phyloP scores from a whole-genome alignment of 192 early-diverging fungal genomes.

The Coemansia sp. region DNA sequence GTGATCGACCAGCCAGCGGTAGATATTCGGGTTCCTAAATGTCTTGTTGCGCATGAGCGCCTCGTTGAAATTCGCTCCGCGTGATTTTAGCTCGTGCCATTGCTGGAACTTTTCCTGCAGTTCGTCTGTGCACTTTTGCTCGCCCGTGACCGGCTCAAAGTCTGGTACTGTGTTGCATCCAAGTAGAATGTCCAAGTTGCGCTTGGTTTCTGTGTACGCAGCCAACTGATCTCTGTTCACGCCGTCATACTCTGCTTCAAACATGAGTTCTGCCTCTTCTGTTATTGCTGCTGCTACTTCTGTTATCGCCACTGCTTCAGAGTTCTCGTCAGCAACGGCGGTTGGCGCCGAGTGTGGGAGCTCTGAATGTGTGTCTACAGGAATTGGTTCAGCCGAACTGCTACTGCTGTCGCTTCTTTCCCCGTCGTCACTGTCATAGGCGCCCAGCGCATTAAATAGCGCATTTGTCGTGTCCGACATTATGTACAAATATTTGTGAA shows the following conservation, averaged over 20 bases:
- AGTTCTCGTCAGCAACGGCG: no score
- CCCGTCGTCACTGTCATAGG: constrained; percentile 35
- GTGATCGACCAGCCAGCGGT: constrained; percentile 81
- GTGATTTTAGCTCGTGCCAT: constrained; percentile 64
- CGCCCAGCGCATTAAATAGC: constrained; percentile 37
- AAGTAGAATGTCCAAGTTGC: constrained; percentile 26
- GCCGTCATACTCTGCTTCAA: background rate
- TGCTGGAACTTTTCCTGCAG: constrained; percentile 76
- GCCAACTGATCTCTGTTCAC: constrained; percentile 7
- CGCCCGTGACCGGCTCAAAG: constrained; percentile 1
- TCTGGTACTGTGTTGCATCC: constrained; percentile 37
- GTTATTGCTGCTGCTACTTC: background rate
- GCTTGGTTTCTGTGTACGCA: constrained; percentile 23
- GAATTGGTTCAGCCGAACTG: background rate
- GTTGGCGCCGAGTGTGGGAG: no score
- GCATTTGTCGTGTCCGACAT: constrained; percentile 36
- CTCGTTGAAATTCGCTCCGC: constrained; percentile 80
- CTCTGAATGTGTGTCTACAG: background rate
- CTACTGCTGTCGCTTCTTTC: constrained; percentile 17
- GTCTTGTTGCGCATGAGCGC: constrained; percentile 79
- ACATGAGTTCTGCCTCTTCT: background rate
- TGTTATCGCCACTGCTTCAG: background rate
- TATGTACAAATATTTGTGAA: background rate
- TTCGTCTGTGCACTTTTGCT: constrained; percentile 57
- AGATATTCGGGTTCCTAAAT: constrained; percentile 91